phyloP scores from a whole-genome alignment of 2,329 filamentous ascomycete species.

The Fusarium marasasianum region DNA sequence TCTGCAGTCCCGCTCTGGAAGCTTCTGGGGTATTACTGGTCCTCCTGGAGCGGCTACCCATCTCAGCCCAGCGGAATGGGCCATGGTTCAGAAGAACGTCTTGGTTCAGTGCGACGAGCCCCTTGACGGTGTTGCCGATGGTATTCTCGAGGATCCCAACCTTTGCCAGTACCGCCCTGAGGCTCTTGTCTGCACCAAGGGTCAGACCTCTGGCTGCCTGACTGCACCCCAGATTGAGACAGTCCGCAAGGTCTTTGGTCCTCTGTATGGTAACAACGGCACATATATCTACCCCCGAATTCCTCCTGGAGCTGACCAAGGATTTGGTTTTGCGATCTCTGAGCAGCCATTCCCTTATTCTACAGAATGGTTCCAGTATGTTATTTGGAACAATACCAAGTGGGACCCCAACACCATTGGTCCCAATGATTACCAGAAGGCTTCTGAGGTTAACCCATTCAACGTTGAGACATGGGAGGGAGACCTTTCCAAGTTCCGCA shows the following conservation, averaged over 20 bases:
- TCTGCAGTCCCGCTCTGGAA: slow-evolving; percentile 6
- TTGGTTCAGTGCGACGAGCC: slow-evolving; percentile 58
- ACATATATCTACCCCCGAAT: slow-evolving; percentile 33
- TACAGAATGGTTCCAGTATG: slow-evolving; percentile 50
- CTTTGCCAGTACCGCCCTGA: slow-evolving; percentile 57
- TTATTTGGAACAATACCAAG: slow-evolving; percentile 50
- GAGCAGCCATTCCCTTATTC: too few species aligned
- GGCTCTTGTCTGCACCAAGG: slow-evolving; percentile 48
- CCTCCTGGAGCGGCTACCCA: slow-evolving; percentile 9
- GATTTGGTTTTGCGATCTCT: slow-evolving; percentile 39
- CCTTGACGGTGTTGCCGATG: slow-evolving; percentile 60
- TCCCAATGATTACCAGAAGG: slow-evolving; percentile 53
- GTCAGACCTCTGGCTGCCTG: slow-evolving; percentile 14
- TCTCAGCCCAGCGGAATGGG: slow-evolving; percentile 48
- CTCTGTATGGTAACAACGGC: slow-evolving; percentile 44
- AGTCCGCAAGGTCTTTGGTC: slow-evolving; percentile 22
- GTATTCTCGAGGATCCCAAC: slow-evolving; percentile 58
- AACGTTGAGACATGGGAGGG: slow-evolving; percentile 48
- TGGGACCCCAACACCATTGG: slow-evolving; percentile 44
- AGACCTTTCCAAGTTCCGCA: slow-evolving; percentile 51
- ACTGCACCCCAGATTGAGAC: slow-evolving; percentile 15
- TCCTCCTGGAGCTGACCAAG: slow-evolving; percentile 37
- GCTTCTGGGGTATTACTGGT: slow-evolving; percentile 22
- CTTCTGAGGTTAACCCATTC: slow-evolving; percentile 25
- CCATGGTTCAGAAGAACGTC: slow-evolving; percentile 54